A percentile compares a stretch with the other conserved stretches of the same genome.
These are phyloP conservation scores for Lenwebbia sp. DNA, from an alignment of 345 rosid genomes.

Conservation along the genomic window DNA sequence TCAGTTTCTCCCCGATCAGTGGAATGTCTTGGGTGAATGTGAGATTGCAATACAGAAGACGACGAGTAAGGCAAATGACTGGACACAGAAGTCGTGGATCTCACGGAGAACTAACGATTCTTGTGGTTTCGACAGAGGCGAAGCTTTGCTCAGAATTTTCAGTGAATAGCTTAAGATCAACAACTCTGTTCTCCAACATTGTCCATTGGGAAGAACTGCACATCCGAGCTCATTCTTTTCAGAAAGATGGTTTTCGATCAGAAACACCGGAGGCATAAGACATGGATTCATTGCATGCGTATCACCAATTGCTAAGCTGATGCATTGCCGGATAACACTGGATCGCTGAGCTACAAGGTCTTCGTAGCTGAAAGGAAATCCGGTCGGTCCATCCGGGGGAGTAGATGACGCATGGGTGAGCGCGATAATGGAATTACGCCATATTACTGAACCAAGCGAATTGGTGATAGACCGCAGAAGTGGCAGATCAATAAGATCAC, in stretches of 20 bases:
- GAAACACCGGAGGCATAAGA: conserved; percentile 34
- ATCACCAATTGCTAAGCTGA: conserved; percentile 44
- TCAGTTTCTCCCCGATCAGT: not conserved
- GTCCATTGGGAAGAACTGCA: conserved; percentile 25
- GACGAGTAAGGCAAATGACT: not conserved
- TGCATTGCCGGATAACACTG: conserved; percentile 26
- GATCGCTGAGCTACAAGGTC: conserved; percentile 36
- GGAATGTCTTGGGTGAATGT: not conserved
- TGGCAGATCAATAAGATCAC: conserved; percentile 28
- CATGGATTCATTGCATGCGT: conserved; percentile 20
- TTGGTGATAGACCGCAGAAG: conserved; percentile 31
- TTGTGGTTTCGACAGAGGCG: conserved; percentile 11
- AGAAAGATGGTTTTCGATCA: conserved; percentile 47
- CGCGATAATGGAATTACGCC: conserved; percentile 48
- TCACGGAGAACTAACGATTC: conserved; percentile 5
- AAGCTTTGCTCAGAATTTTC: conserved; percentile 39
- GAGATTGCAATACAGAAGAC: not conserved
- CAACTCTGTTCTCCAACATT: conserved; percentile 47
- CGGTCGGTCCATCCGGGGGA: conserved; percentile 38
- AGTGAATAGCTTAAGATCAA: conserved; percentile 47
- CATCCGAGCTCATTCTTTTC: conserved; percentile 16
- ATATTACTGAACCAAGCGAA: conserved; percentile 43
- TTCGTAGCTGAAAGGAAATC: conserved; percentile 33
- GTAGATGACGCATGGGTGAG: conserved; percentile 60
- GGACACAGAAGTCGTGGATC: not conserved